These are phyloP conservation scores for Suillus subaureus DNA, from an alignment of 768 basidiomycete genomes.

Conservation along the genomic window DNA sequence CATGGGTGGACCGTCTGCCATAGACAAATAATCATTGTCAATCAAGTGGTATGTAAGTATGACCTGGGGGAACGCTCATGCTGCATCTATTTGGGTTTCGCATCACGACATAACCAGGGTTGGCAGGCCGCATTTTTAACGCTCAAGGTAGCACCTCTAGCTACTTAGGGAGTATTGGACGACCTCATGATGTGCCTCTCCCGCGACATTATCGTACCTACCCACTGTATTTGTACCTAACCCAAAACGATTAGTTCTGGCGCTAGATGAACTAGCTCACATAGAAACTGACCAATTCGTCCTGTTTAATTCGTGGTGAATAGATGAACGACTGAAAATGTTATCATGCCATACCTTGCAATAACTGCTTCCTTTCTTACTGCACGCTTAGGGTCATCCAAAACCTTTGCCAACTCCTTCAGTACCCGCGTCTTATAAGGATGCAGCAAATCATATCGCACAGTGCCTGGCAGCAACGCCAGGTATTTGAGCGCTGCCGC, in stretches of 20 bases:
- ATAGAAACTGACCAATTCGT: constrained; percentile 28
- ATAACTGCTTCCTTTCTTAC: constrained; percentile 92
- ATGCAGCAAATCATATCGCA: constrained; percentile 85
- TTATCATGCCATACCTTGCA: constrained; percentile 47
- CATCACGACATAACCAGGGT: neutral
- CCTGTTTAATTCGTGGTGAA: constrained; percentile 20
- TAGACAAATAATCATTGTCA: too few relatives aligned
- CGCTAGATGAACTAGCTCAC: neutral
- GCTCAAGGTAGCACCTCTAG: neutral
- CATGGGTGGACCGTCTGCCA: too few relatives aligned
- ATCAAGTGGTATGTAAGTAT: too few relatives aligned
- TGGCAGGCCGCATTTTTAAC: neutral
- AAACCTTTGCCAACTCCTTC: constrained; percentile 66
- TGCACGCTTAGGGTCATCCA: constrained; percentile 87
- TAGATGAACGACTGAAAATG: neutral
- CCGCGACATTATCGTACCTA: neutral
- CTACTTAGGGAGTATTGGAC: neutral
- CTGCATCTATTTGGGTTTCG: neutral
- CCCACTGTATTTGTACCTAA: constrained; percentile 33
- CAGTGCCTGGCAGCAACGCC: constrained; percentile 66
- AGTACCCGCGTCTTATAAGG: constrained; percentile 75
- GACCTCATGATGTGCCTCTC: too few relatives aligned
- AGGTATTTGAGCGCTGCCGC: constrained; percentile 76
- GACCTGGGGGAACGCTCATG: too few relatives aligned
- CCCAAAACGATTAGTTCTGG: constrained; percentile 5